phyloP scores from a whole-genome alignment of 768 basidiomycete genomes.

The Podaxis carcinomalis region DNA sequence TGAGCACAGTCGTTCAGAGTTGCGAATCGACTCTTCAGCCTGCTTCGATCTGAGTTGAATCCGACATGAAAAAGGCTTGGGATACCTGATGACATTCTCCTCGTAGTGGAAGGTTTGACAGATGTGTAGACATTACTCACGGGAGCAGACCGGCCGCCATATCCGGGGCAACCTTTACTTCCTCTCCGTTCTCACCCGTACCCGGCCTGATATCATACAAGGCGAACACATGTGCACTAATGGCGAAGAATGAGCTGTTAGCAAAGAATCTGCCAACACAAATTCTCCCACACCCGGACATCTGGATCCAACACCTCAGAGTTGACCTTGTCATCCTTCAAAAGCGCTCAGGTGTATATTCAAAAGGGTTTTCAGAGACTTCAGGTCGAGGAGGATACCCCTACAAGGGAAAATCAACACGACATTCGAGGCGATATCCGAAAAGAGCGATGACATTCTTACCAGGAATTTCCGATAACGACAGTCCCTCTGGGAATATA shows the following conservation, averaged over 20 bases:
- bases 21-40: background rate
- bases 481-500: conserved; percentile 25
- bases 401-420: too few relatives aligned
- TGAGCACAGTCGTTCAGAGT: background rate
- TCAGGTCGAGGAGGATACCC: too few relatives aligned
- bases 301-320: conserved; percentile 19
- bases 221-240: conserved; percentile 18
- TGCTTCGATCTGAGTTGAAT: background rate
- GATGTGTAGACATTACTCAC: background rate
- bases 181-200: conserved; percentile 17
- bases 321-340: conserved; percentile 18
- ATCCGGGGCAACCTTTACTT: conserved; percentile 15
- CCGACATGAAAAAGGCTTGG: background rate
- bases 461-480: conserved; percentile 21
- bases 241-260: conserved; percentile 18
- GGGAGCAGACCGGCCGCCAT: too few relatives aligned
- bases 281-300: too few relatives aligned
- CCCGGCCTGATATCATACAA: conserved; percentile 21
- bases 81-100: background rate
- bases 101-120: background rate
- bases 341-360: too few relatives aligned
- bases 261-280: conserved; percentile 22
- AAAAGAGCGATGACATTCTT: too few relatives aligned
- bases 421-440: too few relatives aligned
- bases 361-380: too few relatives aligned